Evolutionary conservation across 441 rosid species (phyloP).

Genomic region (Heliophila coronopifolia): DNA sequence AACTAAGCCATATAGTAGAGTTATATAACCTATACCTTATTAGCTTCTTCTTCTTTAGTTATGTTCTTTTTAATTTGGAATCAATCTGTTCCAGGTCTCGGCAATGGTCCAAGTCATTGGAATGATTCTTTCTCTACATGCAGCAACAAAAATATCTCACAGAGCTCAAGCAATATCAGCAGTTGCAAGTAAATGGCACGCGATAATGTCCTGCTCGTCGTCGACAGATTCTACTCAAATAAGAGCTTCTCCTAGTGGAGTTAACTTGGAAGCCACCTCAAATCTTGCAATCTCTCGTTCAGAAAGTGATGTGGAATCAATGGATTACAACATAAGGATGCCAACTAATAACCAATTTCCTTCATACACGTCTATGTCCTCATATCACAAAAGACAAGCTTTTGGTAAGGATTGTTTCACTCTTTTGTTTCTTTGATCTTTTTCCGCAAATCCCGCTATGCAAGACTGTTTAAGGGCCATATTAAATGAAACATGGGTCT

Average conservation of each 20-base stretch:
- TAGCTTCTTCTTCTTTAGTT: slow-evolving; percentile 10
- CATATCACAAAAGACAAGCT: slow-evolving; percentile 79
- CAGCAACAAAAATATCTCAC: slow-evolving; percentile 82
- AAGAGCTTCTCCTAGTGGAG: slow-evolving; percentile 43
- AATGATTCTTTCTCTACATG: slow-evolving; percentile 74
- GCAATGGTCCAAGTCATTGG: slow-evolving; percentile 83
- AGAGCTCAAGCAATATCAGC: slow-evolving; percentile 80
- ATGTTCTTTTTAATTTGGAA: no score
- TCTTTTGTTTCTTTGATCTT: neutral
- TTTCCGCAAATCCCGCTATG: neutral
- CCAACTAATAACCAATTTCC: slow-evolving; percentile 55
- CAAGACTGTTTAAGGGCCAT: no score
- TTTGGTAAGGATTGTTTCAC: slow-evolving; percentile 38
- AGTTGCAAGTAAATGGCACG: slow-evolving; percentile 82
- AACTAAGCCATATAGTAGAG: no score
- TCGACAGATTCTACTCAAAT: slow-evolving; percentile 43
- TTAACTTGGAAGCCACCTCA: slow-evolving; percentile 37
- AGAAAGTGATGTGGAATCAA: slow-evolving; percentile 75
- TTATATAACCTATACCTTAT: no score
- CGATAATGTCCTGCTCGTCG: slow-evolving; percentile 54
- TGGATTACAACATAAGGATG: slow-evolving; percentile 56
- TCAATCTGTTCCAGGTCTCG: slow-evolving; percentile 78
- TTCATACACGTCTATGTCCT: slow-evolving; percentile 64
- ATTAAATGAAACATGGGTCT: no score
- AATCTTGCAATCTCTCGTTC: slow-evolving; percentile 40